Evolutionary conservation across 306 rosid genomes (phyloP).

Genomic region (Quercus ilex): DNA sequence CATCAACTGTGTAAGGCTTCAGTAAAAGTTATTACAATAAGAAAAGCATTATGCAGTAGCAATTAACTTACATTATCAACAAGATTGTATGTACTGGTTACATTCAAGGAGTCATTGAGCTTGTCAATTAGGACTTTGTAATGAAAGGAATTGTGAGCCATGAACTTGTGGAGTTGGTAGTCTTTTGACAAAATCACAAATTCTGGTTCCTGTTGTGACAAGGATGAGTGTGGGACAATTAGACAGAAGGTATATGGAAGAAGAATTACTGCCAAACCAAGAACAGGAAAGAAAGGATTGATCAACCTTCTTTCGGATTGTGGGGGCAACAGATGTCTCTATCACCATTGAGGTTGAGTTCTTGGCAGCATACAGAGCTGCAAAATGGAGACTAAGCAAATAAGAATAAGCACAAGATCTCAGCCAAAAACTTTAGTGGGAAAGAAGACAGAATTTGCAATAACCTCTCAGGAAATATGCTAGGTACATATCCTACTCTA

Average conservation of each 20-base stretch:
- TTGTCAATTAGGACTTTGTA: constrained; percentile 10
- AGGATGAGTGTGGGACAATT: constrained; percentile 21
- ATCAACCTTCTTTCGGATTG: constrained; percentile 52
- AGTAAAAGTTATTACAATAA: background rate
- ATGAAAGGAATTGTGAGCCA: constrained; percentile 21
- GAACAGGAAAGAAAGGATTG: constrained; percentile 40
- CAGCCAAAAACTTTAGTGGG: constrained; percentile 43
- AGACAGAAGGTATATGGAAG: constrained; percentile 22
- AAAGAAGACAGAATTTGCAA: constrained; percentile 30
- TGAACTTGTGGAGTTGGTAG: constrained; percentile 19
- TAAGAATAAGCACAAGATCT: constrained; percentile 47
- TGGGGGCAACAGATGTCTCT: constrained; percentile 42
- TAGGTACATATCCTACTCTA: constrained; percentile 23
- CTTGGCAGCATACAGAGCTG: constrained; percentile 54
- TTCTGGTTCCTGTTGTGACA: constrained; percentile 38
- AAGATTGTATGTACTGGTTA: constrained; percentile 10
- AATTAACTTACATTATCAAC: constrained; percentile 26
- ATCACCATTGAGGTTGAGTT: constrained; percentile 48
- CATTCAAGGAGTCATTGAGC: constrained; percentile 12
- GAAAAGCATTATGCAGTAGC: background rate
- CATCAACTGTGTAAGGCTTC: background rate
- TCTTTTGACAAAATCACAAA: constrained; percentile 27
- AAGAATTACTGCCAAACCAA: constrained; percentile 24
- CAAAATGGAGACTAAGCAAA: constrained; percentile 56
- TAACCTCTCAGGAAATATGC: constrained; percentile 20